phyloP scores from a whole-genome alignment of 768 basidiomycete genomes.

The Cubamyces sp. region DNA sequence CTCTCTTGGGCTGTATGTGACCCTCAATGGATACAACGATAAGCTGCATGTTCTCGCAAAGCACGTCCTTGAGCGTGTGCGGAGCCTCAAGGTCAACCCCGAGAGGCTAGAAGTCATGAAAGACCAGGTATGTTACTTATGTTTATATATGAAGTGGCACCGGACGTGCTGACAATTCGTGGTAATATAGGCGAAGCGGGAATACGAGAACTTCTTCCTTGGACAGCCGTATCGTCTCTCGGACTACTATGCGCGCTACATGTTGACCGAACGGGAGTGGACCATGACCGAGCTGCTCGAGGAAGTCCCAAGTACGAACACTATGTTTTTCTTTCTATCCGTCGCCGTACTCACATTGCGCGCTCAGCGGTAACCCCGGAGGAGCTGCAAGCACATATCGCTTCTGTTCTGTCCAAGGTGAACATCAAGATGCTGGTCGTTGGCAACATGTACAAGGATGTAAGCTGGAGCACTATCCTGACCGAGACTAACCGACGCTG shows the following conservation, averaged over 20 bases:
- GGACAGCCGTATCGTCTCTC: slow-evolving; percentile 81
- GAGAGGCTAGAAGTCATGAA: slow-evolving; percentile 80
- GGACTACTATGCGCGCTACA: slow-evolving; percentile 73
- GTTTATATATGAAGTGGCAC: neutral
- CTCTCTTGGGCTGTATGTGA: slow-evolving; percentile 67
- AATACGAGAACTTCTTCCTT: slow-evolving; percentile 87
- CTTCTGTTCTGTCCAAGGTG: slow-evolving; percentile 61
- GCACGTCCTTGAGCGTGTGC: slow-evolving; percentile 72
- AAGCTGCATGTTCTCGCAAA: slow-evolving; percentile 77
- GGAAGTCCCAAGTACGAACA: slow-evolving; percentile 70
- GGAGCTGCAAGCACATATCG: slow-evolving; percentile 68
- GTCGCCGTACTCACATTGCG: neutral
- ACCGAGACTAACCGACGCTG: neutral
- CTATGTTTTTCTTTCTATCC: neutral
- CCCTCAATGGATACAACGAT: slow-evolving; percentile 88
- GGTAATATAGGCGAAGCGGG: slow-evolving; percentile 60
- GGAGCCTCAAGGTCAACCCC: slow-evolving; percentile 62
- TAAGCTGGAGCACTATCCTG: slow-evolving; percentile 40
- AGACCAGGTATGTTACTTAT: slow-evolving; percentile 64
- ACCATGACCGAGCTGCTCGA: slow-evolving; percentile 75
- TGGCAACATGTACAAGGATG: slow-evolving; percentile 87
- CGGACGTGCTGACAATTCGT: neutral
- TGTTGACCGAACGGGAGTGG: slow-evolving; percentile 74
- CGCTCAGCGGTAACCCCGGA: slow-evolving; percentile 66
- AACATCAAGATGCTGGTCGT: slow-evolving; percentile 74